These are phyloP conservation scores for Pseudogymnoascus sp. DNA, from an alignment of 2,329 filamentous ascomycete genomes.

Conservation along the genomic window DNA sequence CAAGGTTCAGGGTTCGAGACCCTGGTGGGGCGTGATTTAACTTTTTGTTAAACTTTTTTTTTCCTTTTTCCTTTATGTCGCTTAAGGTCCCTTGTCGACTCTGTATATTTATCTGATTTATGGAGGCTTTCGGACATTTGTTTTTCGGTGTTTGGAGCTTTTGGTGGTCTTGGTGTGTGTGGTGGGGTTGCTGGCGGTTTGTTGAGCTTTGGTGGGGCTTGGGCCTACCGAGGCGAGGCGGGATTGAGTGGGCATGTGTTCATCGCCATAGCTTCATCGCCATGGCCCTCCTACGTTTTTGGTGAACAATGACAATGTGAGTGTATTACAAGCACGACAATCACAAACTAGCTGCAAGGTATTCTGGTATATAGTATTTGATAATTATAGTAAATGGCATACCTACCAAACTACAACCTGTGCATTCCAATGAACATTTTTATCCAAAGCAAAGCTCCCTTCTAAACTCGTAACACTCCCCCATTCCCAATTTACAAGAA, in stretches of 20 bases:
- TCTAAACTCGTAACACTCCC: background rate
- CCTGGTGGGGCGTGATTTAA: constrained; percentile 8
- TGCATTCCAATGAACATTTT: background rate
- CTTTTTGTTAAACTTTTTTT: background rate
- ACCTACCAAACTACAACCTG: constrained; percentile 1
- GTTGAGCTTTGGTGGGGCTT: background rate
- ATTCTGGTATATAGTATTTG: background rate
- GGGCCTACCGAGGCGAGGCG: too few species aligned
- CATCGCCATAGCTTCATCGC: background rate
- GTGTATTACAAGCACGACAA: background rate
- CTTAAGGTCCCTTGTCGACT: background rate
- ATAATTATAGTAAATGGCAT: constrained; percentile 5
- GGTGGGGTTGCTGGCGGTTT: background rate
- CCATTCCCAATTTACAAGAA: constrained; percentile 35
- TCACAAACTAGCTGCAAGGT: background rate
- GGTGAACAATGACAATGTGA: background rate
- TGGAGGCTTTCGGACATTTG: background rate
- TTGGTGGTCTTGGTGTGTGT: background rate
- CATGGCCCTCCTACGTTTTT: background rate
- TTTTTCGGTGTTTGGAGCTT: background rate
- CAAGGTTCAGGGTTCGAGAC: constrained; percentile 9
- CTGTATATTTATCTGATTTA: background rate
- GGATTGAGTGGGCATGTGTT: background rate
- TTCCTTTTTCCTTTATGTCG: background rate
- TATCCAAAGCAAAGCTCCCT: background rate